Percentiles rank a stretch among this genome's conserved stretches.
Evolutionary conservation across 371 early-diverging fungal species (phyloP).

Genomic region (Mycotypha africana): DNA sequence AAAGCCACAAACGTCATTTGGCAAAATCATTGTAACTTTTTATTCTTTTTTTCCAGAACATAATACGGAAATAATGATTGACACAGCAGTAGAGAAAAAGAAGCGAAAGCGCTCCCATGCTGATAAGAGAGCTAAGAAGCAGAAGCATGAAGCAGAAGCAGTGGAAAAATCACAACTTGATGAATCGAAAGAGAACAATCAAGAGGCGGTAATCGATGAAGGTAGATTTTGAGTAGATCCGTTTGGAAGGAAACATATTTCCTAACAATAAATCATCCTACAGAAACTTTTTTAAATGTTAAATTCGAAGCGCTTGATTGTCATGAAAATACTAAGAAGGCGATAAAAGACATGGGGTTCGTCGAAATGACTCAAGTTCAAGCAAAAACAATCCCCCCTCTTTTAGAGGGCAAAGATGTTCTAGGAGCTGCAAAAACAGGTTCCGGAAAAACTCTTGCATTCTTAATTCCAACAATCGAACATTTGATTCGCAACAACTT

Average conservation of each 20-base stretch:
- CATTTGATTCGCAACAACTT: constrained; percentile 75
- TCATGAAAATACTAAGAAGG: constrained; percentile 69
- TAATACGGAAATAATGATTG: constrained; percentile 11
- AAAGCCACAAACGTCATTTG: too few relatives aligned
- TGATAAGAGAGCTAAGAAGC: constrained; percentile 18
- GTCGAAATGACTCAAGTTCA: constrained; percentile 97
- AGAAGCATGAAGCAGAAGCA: too few relatives aligned
- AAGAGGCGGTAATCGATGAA: constrained; percentile 14
- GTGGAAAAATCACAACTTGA: too few relatives aligned
- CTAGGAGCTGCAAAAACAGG: constrained; percentile 99
- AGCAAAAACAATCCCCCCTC: constrained; percentile 90
- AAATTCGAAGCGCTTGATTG: constrained; percentile 62
- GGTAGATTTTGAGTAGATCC: constrained; percentile 11
- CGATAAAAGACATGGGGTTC: constrained; percentile 92
- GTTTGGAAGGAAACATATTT: constrained; percentile 6
- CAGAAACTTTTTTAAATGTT: constrained; percentile 37
- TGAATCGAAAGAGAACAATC: constrained; percentile 17
- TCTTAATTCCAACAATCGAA: constrained; percentile 96
- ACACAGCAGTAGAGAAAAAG: constrained; percentile 14
- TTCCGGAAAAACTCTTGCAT: constrained; percentile 98
- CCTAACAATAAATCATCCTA: too few relatives aligned
- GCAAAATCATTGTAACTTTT: too few relatives aligned
- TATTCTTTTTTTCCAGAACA: neutral
- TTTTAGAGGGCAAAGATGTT: constrained; percentile 95
- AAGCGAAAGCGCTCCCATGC: constrained; percentile 30